phyloP scores from a whole-genome alignment of 306 rosid genomes.

The Coriaria nepalensis region DNA sequence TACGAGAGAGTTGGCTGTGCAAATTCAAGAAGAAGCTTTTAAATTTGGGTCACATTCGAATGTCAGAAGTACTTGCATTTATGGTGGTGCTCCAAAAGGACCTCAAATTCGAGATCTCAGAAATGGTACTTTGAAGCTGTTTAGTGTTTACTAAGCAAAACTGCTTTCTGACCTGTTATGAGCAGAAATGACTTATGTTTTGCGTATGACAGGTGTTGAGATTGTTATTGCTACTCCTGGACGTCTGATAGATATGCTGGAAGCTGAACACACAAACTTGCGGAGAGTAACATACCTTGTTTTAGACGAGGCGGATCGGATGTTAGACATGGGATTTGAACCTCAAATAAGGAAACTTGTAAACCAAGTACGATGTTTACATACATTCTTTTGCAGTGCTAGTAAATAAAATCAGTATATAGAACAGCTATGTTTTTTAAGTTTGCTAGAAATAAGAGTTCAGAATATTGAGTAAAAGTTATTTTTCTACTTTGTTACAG shows the following conservation, averaged over 20 bases:
- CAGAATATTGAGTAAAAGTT: not conserved
- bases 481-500: constrained; percentile 28
- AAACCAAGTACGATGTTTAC: constrained; percentile 43
- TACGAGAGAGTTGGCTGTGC: constrained; percentile 89
- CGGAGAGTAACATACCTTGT: constrained; percentile 89
- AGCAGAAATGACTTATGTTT: not conserved
- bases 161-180: not conserved
- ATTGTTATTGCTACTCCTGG: constrained; percentile 97
- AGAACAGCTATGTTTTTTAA: no score
- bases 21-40: constrained; percentile 76
- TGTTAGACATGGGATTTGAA: constrained; percentile 99
- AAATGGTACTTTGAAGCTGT: constrained; percentile 30
- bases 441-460: no score
- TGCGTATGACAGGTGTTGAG: constrained; percentile 52
- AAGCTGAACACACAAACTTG: constrained; percentile 76
- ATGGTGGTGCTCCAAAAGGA: constrained; percentile 97
- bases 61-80: constrained; percentile 64
- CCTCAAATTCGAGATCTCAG: constrained; percentile 93
- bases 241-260: constrained; percentile 92
- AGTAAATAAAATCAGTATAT: no score
- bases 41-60: constrained; percentile 50
- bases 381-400: not conserved
- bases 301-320: constrained; percentile 93
- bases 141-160: not conserved
- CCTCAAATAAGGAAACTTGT: constrained; percentile 86